Evolutionary conservation across 2,329 filamentous ascomycete genomes (phyloP), one percentile per base, ranked within the genome.

Genomic region (Penicillium expansum): DNA sequence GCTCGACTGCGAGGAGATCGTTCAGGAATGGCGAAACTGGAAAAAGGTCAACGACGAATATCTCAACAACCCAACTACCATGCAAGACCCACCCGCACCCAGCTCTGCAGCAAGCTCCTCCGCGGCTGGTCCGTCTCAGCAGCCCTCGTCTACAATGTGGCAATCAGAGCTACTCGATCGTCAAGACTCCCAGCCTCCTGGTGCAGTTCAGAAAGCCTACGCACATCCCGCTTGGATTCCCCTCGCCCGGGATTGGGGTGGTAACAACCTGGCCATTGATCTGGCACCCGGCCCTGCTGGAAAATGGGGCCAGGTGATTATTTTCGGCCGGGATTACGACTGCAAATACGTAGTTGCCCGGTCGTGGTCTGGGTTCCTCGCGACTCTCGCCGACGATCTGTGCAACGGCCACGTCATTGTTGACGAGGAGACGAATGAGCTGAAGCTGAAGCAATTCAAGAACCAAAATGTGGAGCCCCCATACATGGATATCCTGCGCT

Each of bases 1-100:
- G 62, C 84, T 99, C 56, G 94, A 99, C 74, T 97, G 94, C 71
- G 94, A 99, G 75, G 94, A 99, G 72, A 96, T 99, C 66, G 88
- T 96, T 22, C 92, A 97, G 74, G 94, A 99, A 73, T 97, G 93
- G 91, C 89, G 90, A 68, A 95, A 96, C 71, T 99, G 94, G 94
- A 87, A 91, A 67, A 87, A 85, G 61, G 94, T 99, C 61, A 96
- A 96, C 71, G 86, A 93, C 57, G 91, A 97, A 70, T 96, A 90
- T 73, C 82, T 97, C 57, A 81, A 84, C 41, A 81, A 85, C 38
- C 72, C 85, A 35, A 71, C 74, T 18, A 73, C 77, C 74, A 48
- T 77, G 75, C 68, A 81, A 73, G 71, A 86, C 77, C 86, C 29
- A 11, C 49, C 89, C 5, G 87, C 90, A 3, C 81, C 86, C 50